Base-by-base conservation (phyloP, 768 basidiomycete genomes). In the Rhizopogon vinicolor region DNA sequence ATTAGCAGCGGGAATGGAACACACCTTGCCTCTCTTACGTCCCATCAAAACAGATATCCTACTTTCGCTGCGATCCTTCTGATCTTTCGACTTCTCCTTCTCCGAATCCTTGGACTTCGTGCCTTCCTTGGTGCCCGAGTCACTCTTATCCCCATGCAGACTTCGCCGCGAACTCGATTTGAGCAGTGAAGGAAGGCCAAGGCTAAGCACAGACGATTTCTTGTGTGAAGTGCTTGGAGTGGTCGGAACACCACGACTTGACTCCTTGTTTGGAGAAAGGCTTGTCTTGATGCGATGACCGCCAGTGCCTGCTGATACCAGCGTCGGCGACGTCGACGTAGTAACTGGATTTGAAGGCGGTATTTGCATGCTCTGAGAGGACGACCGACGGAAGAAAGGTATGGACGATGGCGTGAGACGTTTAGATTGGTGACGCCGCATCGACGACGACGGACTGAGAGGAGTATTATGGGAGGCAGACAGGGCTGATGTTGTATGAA, bases 391-490 rank as follows among this genome's bases (percentile, higher is more conserved):
- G 76, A 96, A 95, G 73, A 96, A 96, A 2, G 93, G 93, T 56
- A 96, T 96, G 13, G 91, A 90, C 28, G 91, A 93, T 1, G 93
- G 93, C 1, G 93, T 94, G 44, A 93, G 81, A 56, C 93, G 86
- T 68, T 87, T 93, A 22, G 73, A 68, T 55, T 85, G 83, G 29
- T 81, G 79, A 41, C 86, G 83, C 51, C 85, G 82, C 42, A 86
- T 69, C 14, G 88, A 89, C 16, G 84, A 78, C 18, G 85, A 76
- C 33, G 90, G 90, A 62, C 89, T 91, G 22, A 89, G 79, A 18
- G 89, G 86, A 14, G 77, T 81, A 41, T 78, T 73, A 40, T 77
- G 78, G 50, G 80, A 75, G 13, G 84, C 76, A 7, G 80, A 74
- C 53, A 83, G 71, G 19, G 75, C 78, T 53, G 80, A 75, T 3